Evolutionary conservation across 441 rosid genomes (phyloP), one percentile per base, ranked within the genome.

Genomic region (Sinapis alba): DNA sequence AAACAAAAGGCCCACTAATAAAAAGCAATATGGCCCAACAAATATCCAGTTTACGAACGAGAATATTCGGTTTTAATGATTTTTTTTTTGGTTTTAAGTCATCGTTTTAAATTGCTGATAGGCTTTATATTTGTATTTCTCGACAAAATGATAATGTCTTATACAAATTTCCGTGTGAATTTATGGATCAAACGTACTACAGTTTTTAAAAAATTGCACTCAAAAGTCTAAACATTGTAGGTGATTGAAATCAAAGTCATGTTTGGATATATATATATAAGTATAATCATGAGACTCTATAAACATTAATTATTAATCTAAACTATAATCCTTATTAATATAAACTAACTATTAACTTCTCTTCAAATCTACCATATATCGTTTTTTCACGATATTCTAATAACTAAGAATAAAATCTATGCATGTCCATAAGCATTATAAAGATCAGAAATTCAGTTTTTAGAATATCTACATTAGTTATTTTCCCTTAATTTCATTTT

Each of bases 31-130:
- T 16, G 57, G 78, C 38, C 72, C 51, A 45, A 11, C 38, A 0
- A 3, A 10, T 2, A 13, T 47, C 54, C 54, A 47, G 20, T 36
- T 10, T 36, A 36, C 13, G 13, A 36, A 36, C 43, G 43, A 36
- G 3, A 38, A 38, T 13, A 43, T 43, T 5, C 50, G 18, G 51
- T 43, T 43, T 45, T 8, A 45, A 45, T 45, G 19, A 1, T n/a
- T 45, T 53, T 3, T 11, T 3, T 30, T 19, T 24, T 20, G 32
- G 21, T 58, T 7, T 7, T 58, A 41, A 45, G 66, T 65, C 78
- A 15, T 66, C 67, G 41, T 74, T 58, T 27, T 65, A 65, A 26
- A 38, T n/a, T 65, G 65, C 27, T 43, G 34, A 24, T 23, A 65
- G 0, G 12, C 7, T 34, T 38, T 38, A 11, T 38, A 38, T 38